Percentiles rank a stretch among this genome's conserved stretches.
These are phyloP conservation scores for Ambrosia hybrid DNA, from an alignment of 140 eudicot species.

Conservation along the genomic window DNA sequence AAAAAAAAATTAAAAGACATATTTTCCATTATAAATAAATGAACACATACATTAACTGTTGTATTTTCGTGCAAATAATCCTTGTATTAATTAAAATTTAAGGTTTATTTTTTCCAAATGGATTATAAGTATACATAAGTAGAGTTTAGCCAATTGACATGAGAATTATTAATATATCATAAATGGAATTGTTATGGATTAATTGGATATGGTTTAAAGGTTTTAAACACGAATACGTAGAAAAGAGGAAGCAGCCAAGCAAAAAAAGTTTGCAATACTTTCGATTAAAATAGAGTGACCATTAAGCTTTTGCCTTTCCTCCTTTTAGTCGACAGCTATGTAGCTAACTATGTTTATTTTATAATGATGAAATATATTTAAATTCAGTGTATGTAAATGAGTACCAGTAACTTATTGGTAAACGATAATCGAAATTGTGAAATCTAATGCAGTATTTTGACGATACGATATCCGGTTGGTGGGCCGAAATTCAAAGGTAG, in stretches of 20 bases:
- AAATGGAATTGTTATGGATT: constrained; percentile 10
- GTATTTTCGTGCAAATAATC: no score
- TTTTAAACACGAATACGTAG: constrained; percentile 26
- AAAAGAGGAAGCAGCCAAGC: constrained; percentile 38
- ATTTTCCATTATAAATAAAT: no score
- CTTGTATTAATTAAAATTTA: no score
- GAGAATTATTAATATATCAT: no score
- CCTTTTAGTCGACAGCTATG: constrained; percentile 31
- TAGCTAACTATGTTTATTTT: constrained; percentile 15
- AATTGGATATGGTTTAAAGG: constrained; percentile 9
- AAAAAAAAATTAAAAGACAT: no score
- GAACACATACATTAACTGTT: no score
- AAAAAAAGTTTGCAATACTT: constrained; percentile 28
- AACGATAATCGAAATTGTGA: neutral
- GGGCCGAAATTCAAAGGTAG: no score
- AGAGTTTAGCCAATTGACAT: no score
- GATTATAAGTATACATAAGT: no score
- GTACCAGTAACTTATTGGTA: neutral
- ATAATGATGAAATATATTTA: neutral
- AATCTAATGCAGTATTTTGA: no score
- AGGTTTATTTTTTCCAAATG: no score
- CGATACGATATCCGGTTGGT: no score
- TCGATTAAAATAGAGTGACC: constrained; percentile 22
- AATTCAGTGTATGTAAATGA: neutral
- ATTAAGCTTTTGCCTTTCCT: constrained; percentile 29